Evolutionary conservation across 2,329 filamentous ascomycete species (phyloP).

Genomic region (Blumeria hordei): DNA sequence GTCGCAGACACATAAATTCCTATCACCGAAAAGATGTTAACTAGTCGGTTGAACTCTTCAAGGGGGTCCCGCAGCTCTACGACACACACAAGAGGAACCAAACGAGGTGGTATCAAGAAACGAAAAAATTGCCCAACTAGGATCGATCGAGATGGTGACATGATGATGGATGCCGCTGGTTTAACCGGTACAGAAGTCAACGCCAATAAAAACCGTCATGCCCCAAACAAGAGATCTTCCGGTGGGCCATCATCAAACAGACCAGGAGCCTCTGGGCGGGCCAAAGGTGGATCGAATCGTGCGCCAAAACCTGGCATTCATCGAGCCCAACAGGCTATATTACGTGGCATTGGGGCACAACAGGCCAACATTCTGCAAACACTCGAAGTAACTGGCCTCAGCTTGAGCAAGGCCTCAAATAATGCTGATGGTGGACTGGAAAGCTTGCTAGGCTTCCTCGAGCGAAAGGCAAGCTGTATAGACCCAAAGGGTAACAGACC

Average conservation of each 20-base stretch:
- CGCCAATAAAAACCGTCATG: slow-evolving; percentile 10
- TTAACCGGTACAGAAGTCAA: neutral
- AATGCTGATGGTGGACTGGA: slow-evolving; percentile 43
- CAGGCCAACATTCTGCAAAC: slow-evolving; percentile 12
- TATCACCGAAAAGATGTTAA: neutral
- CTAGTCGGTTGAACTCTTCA: slow-evolving; percentile 6
- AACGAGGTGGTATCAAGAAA: slow-evolving; percentile 26
- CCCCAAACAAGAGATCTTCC: slow-evolving; percentile 10
- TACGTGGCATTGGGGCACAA: slow-evolving; percentile 17
- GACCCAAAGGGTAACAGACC: slow-evolving; percentile 19
- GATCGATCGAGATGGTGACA: slow-evolving; percentile 34
- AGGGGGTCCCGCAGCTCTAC: slow-evolving; percentile 11
- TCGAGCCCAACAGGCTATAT: slow-evolving; percentile 12
- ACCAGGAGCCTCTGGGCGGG: slow-evolving; percentile 7
- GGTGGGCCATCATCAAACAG: slow-evolving; percentile 3
- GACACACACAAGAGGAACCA: slow-evolving; percentile 11
- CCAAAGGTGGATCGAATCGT: slow-evolving; percentile 11
- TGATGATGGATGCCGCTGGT: slow-evolving; percentile 27
- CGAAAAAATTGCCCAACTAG: slow-evolving; percentile 16
- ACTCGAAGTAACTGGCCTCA: slow-evolving; percentile 34
- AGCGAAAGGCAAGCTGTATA: slow-evolving; percentile 40
- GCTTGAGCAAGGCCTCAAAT: slow-evolving; percentile 39
- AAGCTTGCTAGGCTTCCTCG: slow-evolving; percentile 41
- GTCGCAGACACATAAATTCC: too few species aligned
- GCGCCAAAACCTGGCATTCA: slow-evolving; percentile 13